Evolutionary conservation across 306 rosid species (phyloP), one percentile per base, ranked within the genome.

Genomic region (Astragalus membranaceus): DNA sequence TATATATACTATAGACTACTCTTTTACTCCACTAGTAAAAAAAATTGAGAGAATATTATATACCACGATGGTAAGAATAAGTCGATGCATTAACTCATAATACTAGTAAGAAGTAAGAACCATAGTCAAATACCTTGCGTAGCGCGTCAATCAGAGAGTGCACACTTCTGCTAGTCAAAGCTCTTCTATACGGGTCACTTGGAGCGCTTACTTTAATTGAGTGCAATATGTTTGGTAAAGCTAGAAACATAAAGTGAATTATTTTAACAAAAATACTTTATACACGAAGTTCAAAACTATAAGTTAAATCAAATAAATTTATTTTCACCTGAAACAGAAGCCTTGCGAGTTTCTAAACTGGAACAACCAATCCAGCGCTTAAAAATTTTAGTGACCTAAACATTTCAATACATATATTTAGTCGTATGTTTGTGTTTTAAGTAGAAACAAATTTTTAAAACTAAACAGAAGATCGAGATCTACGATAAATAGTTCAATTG

Each of bases 231-330:
- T 16, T 56, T 46, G 81, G 69, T 55, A 71, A 17, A 61, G 56
- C 81, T 78, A 55, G 48, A 64, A 55, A 64, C 67, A 47, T 54
- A 64, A 46, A 77, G 68, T 37, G 32, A 52, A 75, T 48, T 61
- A 20, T 73, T 37, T 72, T 39, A 50, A 37, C 49, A 58, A 59
- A 49, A 10, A 17, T 33, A 39, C 2, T n/a, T 13, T 16, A 42
- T 12, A 44, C 11, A 8, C 37, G 7, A 55, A 36, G 29, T 51
- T 57, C 64, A 42, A 61, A 36, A 44, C 41, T 26, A 8, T 51
- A 32, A 76, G 10, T 20, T 43, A 12, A 70, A 54, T 72, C 61
- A 48, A 54, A 55, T 23, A 37, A 23, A 52, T 32, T 10, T 44
- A 54, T n/a, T 30, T 39, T 54, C 44, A 78, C 77, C 81, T 55